Base-by-base conservation (phyloP, 225 moss, liverwort and hornwort species). In the Neckera pumila region DNA sequence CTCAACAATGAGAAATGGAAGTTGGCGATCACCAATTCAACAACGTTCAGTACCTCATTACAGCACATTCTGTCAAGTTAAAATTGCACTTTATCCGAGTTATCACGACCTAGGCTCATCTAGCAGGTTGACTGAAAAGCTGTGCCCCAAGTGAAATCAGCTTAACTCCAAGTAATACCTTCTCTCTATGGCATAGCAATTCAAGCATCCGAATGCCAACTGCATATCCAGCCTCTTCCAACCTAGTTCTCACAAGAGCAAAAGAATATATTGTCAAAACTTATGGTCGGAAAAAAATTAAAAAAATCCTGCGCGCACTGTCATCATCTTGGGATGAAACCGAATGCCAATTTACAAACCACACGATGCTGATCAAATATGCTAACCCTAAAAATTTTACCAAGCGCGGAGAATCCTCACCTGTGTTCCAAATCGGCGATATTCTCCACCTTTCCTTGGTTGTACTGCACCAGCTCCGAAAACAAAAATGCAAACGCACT, bases 401-500 rank as follows among this genome's bases (percentile, higher is more conserved):
- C 59, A 53, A 70, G 83, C 38, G 51, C 78, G 60, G 64, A 40
- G 43, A 80, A 84, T 67, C 27, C 54, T 63, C 38, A 96, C 95
- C 97, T 95, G 89, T 90, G 96, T 89, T 97, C 97, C 87, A 97
- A 94, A 79, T 97, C 97, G 28, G 97, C 92, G 74, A 97, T 95
- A 89, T 97, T 97, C 74, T 97, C 97, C 77, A 97, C 97, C 84
- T 95, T 96, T 53, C 95, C 96, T 88, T 97, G 97, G 87, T 95
- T 97, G 73, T 96, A 96, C 84, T 97, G 97, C 82, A 97, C 96
- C 86, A 97, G 92, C 92, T 97, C 97, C 18, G 97, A 97, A 89
- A 97, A 97, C 80, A 97, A 64, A 91, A 97, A 97, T 53, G 97
- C 87, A 74, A 96, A 95, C 47, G 96, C 97, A 89, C 96, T 97